phyloP scores from a whole-genome alignment of 257 asterid genomes.

The Plantago elongata region DNA sequence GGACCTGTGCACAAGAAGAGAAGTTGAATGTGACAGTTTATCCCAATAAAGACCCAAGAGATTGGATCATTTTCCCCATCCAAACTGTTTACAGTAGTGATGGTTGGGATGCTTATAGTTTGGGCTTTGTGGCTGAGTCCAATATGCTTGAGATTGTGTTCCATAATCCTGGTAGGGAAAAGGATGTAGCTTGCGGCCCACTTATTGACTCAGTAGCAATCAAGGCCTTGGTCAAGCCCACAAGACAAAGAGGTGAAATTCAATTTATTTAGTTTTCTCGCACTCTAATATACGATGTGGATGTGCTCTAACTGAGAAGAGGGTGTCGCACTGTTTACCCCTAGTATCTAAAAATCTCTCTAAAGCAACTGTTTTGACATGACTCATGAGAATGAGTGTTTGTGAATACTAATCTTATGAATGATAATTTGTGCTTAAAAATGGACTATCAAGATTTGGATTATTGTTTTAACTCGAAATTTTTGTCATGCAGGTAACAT shows the following conservation, averaged over 20 bases:
- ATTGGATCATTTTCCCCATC: constrained; percentile 40
- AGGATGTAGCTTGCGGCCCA: constrained; percentile 58
- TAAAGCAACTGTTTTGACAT: no score
- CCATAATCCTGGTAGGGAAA: constrained; percentile 40
- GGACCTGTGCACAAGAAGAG: constrained; percentile 85
- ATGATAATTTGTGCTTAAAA: no score
- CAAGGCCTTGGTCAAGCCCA: constrained; percentile 44
- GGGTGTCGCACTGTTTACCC: no score
- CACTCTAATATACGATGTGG: no score
- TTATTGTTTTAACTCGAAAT: no score
- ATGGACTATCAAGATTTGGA: no score
- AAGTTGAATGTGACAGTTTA: constrained; percentile 42
- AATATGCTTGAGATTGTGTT: constrained; percentile 27
- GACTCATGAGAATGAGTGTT: no score
- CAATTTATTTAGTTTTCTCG: background rate
- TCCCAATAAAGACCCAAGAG: constrained; percentile 35
- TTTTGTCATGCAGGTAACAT: constrained; percentile 45
- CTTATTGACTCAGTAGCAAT: constrained; percentile 69
- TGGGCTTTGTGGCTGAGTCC: constrained; percentile 40
- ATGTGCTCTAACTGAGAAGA: no score
- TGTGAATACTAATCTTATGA: no score
- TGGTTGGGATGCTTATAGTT: constrained; percentile 47
- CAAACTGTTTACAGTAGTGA: constrained; percentile 49
- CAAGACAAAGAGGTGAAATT: constrained; percentile 39
- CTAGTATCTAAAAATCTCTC: no score